Evolutionary conservation across 306 rosid genomes (phyloP), one percentile per base, ranked within the genome.

Genomic region (Geum urbanum): DNA sequence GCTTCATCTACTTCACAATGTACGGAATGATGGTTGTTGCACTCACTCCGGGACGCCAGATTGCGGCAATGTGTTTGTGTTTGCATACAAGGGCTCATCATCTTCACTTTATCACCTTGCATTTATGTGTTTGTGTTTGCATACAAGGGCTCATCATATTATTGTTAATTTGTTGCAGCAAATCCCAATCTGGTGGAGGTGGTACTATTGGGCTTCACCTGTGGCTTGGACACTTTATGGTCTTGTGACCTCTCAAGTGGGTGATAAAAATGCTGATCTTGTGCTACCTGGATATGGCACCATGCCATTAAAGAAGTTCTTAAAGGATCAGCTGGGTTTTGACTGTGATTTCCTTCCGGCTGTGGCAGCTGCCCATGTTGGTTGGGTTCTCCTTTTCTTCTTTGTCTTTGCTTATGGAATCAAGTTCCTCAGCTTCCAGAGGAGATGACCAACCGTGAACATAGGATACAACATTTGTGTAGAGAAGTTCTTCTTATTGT

Each of bases 361-460:
- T 4, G 85, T 81, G 27, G 86, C 83, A 0, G 75, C 2, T 5
- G 84, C 79, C n/a, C 94, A 88, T 47, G 41, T 85, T 45, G 77
- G 68, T 8, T 85, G 83, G 82, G 81, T 78, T 15, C 27, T 88
- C 3, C 62, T 81, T 7, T 87, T 88, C 77, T 46, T 81, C 66
- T 81, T 83, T 61, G 88, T 83, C 43, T 88, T 77, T 77, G 88
- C 90, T 16, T 85, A 83, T 83, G 85, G 94, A 62, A 88, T 88
- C 72, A 88, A 77, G 77, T 83, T 70, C 81, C 78, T 88, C 20
- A 88, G 83, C 79, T 88, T 85, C 80, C 94, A 88, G 37, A 81
- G 72, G 69, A 83, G 86, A 83, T 87, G 14, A 43, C 11, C 52
- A 43, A 20, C 27, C 27, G 6, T 15, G 18, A 16, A 54, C 40